Evolutionary conservation across 2,329 filamentous ascomycete genomes (phyloP).

Genomic region (Bretziella fagacearum): DNA sequence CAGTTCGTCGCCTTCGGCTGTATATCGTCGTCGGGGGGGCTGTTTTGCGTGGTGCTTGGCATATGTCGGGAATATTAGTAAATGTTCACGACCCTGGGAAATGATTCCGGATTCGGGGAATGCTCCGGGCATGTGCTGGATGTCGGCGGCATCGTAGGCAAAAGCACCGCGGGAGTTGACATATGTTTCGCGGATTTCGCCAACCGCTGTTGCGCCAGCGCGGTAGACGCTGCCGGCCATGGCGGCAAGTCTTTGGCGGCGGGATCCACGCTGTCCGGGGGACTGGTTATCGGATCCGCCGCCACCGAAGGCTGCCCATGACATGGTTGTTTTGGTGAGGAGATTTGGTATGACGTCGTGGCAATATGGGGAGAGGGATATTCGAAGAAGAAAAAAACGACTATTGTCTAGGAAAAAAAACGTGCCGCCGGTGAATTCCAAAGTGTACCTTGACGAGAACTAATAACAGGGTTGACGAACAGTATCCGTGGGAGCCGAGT

Average conservation of each 20-base stretch:
- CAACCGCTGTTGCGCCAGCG: slow-evolving; percentile 39
- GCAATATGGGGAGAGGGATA: too few relatives aligned
- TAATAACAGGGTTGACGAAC: too few relatives aligned
- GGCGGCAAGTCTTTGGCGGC: slow-evolving; percentile 59
- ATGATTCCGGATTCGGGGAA: slow-evolving; percentile 78
- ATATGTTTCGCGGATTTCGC: slow-evolving; percentile 42
- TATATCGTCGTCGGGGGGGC: slow-evolving; percentile 4
- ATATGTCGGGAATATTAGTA: slow-evolving; percentile 92
- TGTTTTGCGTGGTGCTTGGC: slow-evolving; percentile 45
- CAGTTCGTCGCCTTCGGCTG: slow-evolving; percentile 20
- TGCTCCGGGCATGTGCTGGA: slow-evolving; percentile 45
- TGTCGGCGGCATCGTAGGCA: slow-evolving; percentile 18
- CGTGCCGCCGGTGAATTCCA: too few relatives aligned
- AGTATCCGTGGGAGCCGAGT: too few relatives aligned
- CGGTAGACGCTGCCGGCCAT: slow-evolving; percentile 42
- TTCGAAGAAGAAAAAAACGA: too few relatives aligned
- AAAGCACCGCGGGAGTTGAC: slow-evolving; percentile 30
- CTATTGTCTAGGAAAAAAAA: too few relatives aligned
- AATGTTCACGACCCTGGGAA: slow-evolving; percentile 67
- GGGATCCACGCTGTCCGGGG: slow-evolving; percentile 45
- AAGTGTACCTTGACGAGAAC: too few relatives aligned
- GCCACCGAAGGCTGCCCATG: slow-evolving; percentile 7
- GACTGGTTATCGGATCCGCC: slow-evolving; percentile 12
- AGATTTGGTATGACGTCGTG: too few relatives aligned
- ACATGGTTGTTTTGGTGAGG: too few relatives aligned